A percentile compares a stretch with the other conserved stretches of the same genome.
Evolutionary conservation across 2,329 filamentous ascomycete genomes (phyloP).

Genomic region (Hypoxylon sp.): DNA sequence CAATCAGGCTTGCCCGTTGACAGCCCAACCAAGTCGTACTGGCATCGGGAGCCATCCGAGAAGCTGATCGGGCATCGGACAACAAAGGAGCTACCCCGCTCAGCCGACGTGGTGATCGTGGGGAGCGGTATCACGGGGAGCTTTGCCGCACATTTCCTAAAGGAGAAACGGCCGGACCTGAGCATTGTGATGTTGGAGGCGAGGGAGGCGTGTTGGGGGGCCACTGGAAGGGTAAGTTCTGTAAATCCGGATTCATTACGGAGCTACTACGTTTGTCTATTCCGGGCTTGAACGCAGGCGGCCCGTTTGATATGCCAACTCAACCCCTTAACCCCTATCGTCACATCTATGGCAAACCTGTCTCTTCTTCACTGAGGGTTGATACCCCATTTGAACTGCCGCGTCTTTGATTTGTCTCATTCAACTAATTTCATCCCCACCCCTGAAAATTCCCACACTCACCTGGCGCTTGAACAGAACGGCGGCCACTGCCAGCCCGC

Average conservation of each 20-base stretch:
- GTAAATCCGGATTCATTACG: slow-evolving; percentile 32
- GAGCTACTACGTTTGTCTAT: background rate
- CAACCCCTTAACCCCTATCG: slow-evolving; percentile 4
- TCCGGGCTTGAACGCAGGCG: background rate
- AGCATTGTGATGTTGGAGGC: slow-evolving; percentile 81
- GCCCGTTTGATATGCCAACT: background rate
- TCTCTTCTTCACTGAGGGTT: too few species aligned
- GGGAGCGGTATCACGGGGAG: slow-evolving; percentile 83
- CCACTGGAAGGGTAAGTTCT: slow-evolving; percentile 83
- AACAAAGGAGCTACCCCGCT: slow-evolving; percentile 70
- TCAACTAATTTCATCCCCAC: slow-evolving; percentile 8
- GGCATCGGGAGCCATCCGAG: slow-evolving; percentile 76
- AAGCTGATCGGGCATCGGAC: slow-evolving; percentile 75
- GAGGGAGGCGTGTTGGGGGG: slow-evolving; percentile 82
- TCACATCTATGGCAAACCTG: background rate
- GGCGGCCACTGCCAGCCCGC: slow-evolving; percentile 81
- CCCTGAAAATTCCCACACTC: slow-evolving; percentile 16
- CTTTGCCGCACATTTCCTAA: slow-evolving; percentile 74
- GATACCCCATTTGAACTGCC: too few species aligned
- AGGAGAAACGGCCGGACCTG: slow-evolving; percentile 57
- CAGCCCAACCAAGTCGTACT: slow-evolving; percentile 75
- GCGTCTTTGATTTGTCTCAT: background rate
- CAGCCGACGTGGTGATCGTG: slow-evolving; percentile 76
- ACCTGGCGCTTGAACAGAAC: slow-evolving; percentile 59
- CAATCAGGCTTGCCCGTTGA: slow-evolving; percentile 69